Evolutionary conservation across 305 asterid species (phyloP).

Genomic region (Fraxinus baroniana): DNA sequence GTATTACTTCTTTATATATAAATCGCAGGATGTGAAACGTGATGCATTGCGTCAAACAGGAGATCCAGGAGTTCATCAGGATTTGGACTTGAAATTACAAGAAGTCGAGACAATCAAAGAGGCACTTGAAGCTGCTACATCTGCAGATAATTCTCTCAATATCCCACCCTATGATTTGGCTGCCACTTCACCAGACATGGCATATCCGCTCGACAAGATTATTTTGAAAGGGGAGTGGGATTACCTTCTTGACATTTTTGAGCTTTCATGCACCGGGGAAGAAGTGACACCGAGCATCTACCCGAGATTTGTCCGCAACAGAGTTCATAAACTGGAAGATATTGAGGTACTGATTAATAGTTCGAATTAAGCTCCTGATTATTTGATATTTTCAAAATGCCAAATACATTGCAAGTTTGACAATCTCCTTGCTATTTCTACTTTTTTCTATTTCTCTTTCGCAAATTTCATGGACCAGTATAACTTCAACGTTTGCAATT

Average conservation of each 20-base stretch:
- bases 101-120: constrained; percentile 45
- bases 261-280: constrained; percentile 39
- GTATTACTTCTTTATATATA: neutral
- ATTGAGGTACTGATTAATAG: constrained; percentile 48
- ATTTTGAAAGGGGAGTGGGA: constrained; percentile 86
- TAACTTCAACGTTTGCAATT: neutral
- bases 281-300: constrained; percentile 37
- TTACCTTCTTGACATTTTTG: constrained; percentile 58
- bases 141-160: constrained; percentile 41
- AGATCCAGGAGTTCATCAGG: constrained; percentile 43
- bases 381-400: neutral
- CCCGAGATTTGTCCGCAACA: constrained; percentile 79
- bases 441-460: neutral
- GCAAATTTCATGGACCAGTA: neutral
- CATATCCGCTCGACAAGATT: constrained; percentile 79
- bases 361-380: neutral
- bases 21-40: constrained; percentile 49
- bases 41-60: constrained; percentile 42
- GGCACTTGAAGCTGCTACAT: constrained; percentile 45
- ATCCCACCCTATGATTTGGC: constrained; percentile 69
- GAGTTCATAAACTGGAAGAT: constrained; percentile 43
- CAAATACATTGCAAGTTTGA: neutral
- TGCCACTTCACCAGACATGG: constrained; percentile 58
- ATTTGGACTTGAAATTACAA: constrained; percentile 41
- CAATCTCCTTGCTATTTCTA: neutral